phyloP scores from a whole-genome alignment of 164 flowering plant genomes.

The Houttuynia cordata region DNA sequence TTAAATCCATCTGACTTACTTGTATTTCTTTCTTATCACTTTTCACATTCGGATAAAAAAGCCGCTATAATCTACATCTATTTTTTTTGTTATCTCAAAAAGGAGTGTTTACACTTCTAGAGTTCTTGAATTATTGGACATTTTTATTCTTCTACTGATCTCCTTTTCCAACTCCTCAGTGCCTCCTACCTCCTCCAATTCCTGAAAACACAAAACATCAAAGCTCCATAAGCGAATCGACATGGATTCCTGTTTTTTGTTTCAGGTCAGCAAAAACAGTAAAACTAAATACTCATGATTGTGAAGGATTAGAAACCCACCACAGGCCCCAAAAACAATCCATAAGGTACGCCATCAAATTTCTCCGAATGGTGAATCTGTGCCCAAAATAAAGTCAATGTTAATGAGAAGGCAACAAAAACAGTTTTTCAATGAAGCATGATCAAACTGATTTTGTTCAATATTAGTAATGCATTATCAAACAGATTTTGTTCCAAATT shows the following conservation, averaged over 20 bases:
- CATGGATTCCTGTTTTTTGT: too few species aligned
- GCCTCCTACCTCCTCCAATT: slow-evolving; percentile 77
- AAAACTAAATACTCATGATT: not conserved
- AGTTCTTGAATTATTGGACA: slow-evolving; percentile 11
- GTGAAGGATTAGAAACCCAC: slow-evolving; percentile 13
- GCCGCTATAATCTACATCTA: not conserved
- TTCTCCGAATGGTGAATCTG: slow-evolving; percentile 90
- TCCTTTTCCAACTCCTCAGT: slow-evolving; percentile 66
- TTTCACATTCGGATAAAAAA: not conserved
- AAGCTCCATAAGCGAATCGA: not conserved
- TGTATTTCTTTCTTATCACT: not conserved
- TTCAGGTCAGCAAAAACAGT: too few species aligned
- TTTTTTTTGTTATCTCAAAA: too few species aligned
- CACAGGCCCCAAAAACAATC: slow-evolving; percentile 86
- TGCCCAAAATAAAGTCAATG: not conserved
- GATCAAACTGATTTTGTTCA: too few species aligned
- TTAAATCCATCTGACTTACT: too few species aligned
- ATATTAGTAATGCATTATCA: too few species aligned
- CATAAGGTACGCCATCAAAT: slow-evolving; percentile 87
- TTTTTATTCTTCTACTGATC: slow-evolving; percentile 29
- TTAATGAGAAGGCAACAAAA: too few species aligned
- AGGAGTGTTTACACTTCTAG: not conserved
- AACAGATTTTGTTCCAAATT: too few species aligned
- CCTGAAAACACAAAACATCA: slow-evolving; percentile 28
- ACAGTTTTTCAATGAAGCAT: too few species aligned